phyloP scores from a whole-genome alignment of 139 green algal genomes.

The Chlorella sp. region DNA sequence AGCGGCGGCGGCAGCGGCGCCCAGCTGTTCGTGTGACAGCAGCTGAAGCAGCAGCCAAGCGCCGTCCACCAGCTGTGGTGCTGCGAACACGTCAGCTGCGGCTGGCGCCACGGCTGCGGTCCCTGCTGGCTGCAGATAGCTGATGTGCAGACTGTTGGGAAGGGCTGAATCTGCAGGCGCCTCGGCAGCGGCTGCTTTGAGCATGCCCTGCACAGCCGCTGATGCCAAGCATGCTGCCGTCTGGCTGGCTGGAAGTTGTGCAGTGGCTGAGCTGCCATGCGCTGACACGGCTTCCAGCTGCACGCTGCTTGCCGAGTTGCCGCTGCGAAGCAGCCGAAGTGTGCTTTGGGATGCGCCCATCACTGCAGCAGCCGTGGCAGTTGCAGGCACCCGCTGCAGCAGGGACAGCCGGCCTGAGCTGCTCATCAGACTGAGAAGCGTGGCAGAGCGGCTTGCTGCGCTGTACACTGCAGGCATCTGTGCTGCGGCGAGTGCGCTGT shows the following conservation, averaged over 20 bases:
- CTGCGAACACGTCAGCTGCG: neutral
- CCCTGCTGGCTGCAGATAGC: neutral
- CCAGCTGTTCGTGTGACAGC: slow-evolving; percentile 47
- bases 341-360: neutral
- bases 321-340: neutral
- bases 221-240: too few relatives aligned
- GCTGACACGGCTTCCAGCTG: neutral
- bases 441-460: neutral
- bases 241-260: neutral
- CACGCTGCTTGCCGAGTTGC: neutral
- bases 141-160: neutral
- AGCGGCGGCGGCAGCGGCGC: slow-evolving; percentile 11
- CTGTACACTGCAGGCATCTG: neutral
- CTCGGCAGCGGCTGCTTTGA: slow-evolving; percentile 1
- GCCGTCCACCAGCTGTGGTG: neutral
- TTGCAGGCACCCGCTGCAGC: too few relatives aligned
- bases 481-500: neutral
- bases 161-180: neutral
- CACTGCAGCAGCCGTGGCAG: neutral
- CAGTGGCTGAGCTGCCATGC: neutral
- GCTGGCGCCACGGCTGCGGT: neutral
- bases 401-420: neutral
- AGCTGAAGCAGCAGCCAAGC: slow-evolving; percentile 56
- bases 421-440: neutral
- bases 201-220: slow-evolving; percentile 1